phyloP scores from a whole-genome alignment of 176 grass and related monocot genomes.

The Oryza coarctata region DNA sequence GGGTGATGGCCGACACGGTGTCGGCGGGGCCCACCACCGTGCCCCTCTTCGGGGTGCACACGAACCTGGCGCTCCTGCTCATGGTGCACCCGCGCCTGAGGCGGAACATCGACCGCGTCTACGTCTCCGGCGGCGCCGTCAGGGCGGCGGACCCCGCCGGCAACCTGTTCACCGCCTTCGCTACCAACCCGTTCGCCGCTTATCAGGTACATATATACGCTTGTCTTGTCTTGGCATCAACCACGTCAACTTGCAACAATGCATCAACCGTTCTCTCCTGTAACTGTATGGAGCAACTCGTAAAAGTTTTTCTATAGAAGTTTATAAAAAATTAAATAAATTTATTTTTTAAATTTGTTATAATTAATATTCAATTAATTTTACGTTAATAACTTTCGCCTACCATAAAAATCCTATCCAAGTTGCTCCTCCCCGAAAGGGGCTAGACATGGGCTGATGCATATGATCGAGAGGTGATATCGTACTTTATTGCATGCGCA shows the following conservation, averaged over 20 bases:
- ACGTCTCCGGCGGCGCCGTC: conserved; percentile 70
- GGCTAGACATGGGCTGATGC: no score
- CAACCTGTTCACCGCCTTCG: conserved; percentile 67
- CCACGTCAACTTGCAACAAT: neutral
- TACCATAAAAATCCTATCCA: no score
- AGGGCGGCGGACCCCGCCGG: conserved; percentile 37
- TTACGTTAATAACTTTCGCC: no score
- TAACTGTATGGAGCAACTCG: no score
- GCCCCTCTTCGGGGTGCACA: conserved; percentile 65
- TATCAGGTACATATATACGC: conserved; percentile 38
- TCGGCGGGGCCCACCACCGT: conserved; percentile 51
- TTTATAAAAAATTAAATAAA: no score
- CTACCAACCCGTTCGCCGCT: conserved; percentile 66
- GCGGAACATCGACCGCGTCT: conserved; percentile 62
- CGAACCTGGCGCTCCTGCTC: conserved; percentile 75
- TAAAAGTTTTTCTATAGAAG: no score
- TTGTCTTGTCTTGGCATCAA: no score
- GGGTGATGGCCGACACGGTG: conserved; percentile 63
- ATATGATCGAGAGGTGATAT: no score
- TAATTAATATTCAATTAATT: no score
- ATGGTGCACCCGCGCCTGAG: conserved; percentile 53
- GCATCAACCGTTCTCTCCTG: neutral
- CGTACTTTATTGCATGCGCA: no score
- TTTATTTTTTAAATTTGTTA: no score
- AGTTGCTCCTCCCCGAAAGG: no score